Evolutionary conservation across 306 rosid species (phyloP).

Genomic region (Boehmeria nivea): DNA sequence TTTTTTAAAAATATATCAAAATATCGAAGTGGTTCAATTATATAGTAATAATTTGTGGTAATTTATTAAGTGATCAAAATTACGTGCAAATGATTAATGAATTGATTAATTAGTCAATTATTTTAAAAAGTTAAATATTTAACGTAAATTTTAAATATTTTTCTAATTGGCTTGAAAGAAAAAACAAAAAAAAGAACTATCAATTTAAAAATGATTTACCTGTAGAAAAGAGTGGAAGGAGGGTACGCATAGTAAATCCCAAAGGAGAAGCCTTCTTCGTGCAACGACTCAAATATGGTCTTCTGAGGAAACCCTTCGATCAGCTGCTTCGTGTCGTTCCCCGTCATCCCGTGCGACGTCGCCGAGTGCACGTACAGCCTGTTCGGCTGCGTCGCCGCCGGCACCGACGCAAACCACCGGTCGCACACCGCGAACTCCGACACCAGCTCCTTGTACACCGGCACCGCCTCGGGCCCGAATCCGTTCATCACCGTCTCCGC

Average conservation of each 20-base stretch:
- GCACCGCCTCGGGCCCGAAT: constrained; percentile 44
- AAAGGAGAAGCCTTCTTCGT: constrained; percentile 52
- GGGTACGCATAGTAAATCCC: constrained; percentile 61
- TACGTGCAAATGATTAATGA: too few species aligned
- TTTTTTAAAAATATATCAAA: too few species aligned
- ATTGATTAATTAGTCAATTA: too few species aligned
- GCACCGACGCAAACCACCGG: constrained; percentile 75
- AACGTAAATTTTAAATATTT: too few species aligned
- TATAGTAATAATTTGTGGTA: too few species aligned
- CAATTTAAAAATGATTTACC: constrained; percentile 24
- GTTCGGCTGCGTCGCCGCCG: constrained; percentile 75
- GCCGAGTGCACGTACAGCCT: constrained; percentile 75
- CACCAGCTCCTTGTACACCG: constrained; percentile 48
- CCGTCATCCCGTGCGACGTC: constrained; percentile 56
- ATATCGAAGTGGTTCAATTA: too few species aligned
- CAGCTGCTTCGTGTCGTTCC: constrained; percentile 45
- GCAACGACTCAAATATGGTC: constrained; percentile 70
- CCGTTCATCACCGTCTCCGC: constrained; percentile 66
- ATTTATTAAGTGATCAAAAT: too few species aligned
- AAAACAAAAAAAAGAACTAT: neutral
- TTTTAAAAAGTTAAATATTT: too few species aligned
- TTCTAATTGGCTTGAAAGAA: too few species aligned
- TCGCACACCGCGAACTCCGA: constrained; percentile 71
- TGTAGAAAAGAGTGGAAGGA: constrained; percentile 64
- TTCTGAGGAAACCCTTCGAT: constrained; percentile 72